Percentiles rank a stretch among this genome's conserved stretches.
Evolutionary conservation across 805 yeast genomes (phyloP).

Genomic region (Scheffersomyces ergatensis): DNA sequence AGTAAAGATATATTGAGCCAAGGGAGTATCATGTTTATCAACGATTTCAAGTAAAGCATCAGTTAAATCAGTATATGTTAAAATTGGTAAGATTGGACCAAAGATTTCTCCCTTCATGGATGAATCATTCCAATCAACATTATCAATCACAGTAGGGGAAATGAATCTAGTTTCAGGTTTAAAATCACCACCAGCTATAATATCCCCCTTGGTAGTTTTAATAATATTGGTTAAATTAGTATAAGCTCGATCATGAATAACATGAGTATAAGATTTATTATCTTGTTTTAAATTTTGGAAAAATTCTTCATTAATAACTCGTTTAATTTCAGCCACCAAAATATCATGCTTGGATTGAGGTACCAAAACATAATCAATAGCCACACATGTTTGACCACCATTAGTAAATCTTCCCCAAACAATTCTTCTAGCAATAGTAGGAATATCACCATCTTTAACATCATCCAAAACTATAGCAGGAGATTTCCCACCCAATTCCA

Average conservation of each 20-base stretch:
- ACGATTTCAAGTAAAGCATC: conserved; percentile 44
- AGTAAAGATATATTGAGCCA: conserved; percentile 73
- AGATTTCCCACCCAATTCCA: conserved; percentile 92
- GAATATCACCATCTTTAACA: conserved; percentile 41
- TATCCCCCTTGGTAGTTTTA: conserved; percentile 47
- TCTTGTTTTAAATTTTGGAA: conserved; percentile 37
- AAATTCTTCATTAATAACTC: conserved; percentile 40
- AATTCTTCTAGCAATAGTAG: conserved; percentile 54
- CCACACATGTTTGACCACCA: conserved; percentile 89
- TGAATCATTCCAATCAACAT: conserved; percentile 63
- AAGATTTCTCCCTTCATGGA: conserved; percentile 77
- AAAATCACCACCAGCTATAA: conserved; percentile 48
- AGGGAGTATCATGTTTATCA: conserved; percentile 65
- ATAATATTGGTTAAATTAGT: conserved; percentile 45
- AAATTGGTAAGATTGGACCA: conserved; percentile 81
- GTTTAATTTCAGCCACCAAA: conserved; percentile 42
- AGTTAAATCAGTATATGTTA: conserved; percentile 48
- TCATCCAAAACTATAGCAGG: conserved; percentile 70
- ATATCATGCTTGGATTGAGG: conserved; percentile 55
- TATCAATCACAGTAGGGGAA: conserved; percentile 70
- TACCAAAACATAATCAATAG: conserved; percentile 80
- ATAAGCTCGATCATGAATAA: conserved; percentile 56
- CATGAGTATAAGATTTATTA: conserved; percentile 47
- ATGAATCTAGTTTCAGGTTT: conserved; percentile 46
- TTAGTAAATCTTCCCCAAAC: conserved; percentile 78